Evolutionary conservation across 306 rosid genomes (phyloP), one percentile per base, ranked within the genome.

Genomic region (Sesbania bispinosa): DNA sequence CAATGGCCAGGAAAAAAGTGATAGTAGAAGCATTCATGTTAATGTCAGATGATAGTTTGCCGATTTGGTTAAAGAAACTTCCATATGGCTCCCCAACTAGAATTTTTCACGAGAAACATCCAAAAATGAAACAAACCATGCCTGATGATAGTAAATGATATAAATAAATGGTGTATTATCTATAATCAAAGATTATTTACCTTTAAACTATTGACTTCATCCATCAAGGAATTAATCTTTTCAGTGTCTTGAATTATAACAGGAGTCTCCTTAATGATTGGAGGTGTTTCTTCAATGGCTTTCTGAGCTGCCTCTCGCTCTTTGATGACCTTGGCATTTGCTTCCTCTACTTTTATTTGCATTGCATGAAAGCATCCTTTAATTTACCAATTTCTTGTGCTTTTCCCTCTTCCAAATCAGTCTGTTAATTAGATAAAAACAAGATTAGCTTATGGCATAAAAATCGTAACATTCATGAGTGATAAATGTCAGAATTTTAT

Each of bases 231-330:
- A 74, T 84, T 84, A 59, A 92, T 83, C 83, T 87, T 92, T 81
- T 87, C 89, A 16, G 92, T 89, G 77, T 92, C 97, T 76, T 92
- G 92, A 46, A 92, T 52, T 57, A 92, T 54, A 43, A 92, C 92
- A 77, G 96, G 97, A 77, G 97, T 92, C 82, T 89, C 97, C 90
- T 89, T 89, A 60, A 92, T 80, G 38, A 92, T 90, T 77, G 97
- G 97, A 51, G 96, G 97, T 46, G 96, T 94, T 78, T 92, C 97
- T 84, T 89, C 85, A 62, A 89, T 85, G 74, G 94, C 96, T 73
- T 89, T 92, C 70, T 76, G 77, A 60, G 92, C 88, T 5, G 79
- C 86, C 74, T 92, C 97, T 43, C 88, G 86, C 65, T 92, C 97
- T 83, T 88, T 86, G 53, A 85, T 70, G 73, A 83, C 88, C 76